Conservation (phyloP, 352 stramenopile species). For the Phytophthora lateralis region DNA sequence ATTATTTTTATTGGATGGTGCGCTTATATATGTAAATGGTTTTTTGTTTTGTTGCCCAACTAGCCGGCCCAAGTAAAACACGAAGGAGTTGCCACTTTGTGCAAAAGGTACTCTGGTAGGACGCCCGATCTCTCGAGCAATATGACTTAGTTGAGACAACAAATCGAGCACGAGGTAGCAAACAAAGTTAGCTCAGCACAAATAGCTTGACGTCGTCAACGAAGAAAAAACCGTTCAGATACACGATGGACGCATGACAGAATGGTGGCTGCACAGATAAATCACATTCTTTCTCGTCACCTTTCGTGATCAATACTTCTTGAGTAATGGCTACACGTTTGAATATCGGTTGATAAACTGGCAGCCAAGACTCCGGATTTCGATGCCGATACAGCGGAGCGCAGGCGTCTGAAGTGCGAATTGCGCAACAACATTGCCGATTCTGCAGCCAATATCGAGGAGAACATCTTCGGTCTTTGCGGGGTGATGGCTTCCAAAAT, state of each 20-base stretch:
- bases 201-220: constrained; percentile 7
- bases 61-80: constrained; percentile 1
- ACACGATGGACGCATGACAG: constrained; percentile 8
- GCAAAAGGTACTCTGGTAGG: constrained; percentile 3
- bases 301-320: no score
- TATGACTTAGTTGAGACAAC: constrained; percentile 9
- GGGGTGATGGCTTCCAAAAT: no score
- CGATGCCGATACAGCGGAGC: no score
- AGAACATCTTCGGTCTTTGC: no score
- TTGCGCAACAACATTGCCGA: no score
- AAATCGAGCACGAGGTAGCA: constrained; percentile 9
- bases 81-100: constrained; percentile 2
- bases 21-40: no score
- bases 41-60: constrained; percentile 5
- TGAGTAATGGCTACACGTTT: no score
- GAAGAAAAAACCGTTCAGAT: constrained; percentile 12
- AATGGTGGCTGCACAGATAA: constrained; percentile 3
- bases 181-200: constrained; percentile 8
- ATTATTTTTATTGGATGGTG: no score
- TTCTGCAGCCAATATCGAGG: no score
- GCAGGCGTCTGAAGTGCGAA: no score
- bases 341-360: no score
- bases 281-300: not conserved
- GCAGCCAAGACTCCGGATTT: no score
- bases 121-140: constrained; percentile 9